Percentiles rank a stretch among this genome's conserved stretches.
These are phyloP conservation scores for Penicillium expansum DNA, from an alignment of 2,329 filamentous ascomycete species.

Conservation along the genomic window DNA sequence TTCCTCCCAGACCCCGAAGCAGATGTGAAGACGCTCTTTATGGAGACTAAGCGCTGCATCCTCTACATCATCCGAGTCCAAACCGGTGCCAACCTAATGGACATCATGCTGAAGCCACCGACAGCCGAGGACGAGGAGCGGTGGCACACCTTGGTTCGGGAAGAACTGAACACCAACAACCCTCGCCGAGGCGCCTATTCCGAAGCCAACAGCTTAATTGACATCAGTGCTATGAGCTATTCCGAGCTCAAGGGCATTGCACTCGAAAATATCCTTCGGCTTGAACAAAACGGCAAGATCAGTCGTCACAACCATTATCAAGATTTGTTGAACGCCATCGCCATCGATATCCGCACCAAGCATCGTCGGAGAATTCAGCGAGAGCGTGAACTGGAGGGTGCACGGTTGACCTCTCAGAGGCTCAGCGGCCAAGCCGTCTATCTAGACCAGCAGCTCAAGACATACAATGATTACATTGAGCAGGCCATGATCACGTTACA, in stretches of 20 bases:
- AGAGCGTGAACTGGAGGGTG: constrained; percentile 77
- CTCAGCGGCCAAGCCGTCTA: constrained; percentile 70
- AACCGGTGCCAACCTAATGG: constrained; percentile 84
- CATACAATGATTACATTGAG: constrained; percentile 98
- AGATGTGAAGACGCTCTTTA: constrained; percentile 86
- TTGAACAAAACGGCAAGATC: constrained; percentile 85
- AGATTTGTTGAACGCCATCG: constrained; percentile 96
- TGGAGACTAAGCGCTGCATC: constrained; percentile 96
- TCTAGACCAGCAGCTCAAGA: constrained; percentile 91
- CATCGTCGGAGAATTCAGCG: constrained; percentile 88
- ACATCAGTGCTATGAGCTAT: constrained; percentile 86
- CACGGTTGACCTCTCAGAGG: constrained; percentile 47
- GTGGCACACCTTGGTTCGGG: constrained; percentile 76
- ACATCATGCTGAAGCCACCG: constrained; percentile 90
- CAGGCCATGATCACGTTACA: constrained; percentile 96
- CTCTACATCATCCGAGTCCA: constrained; percentile 98
- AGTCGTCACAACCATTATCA: constrained; percentile 88
- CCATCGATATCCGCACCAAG: constrained; percentile 94
- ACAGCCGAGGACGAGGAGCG: constrained; percentile 81
- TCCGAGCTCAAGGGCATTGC: constrained; percentile 89
- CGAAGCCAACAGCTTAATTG: constrained; percentile 77
- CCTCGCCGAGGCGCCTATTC: constrained; percentile 81
- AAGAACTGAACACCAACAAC: constrained; percentile 71
- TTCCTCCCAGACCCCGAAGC: constrained; percentile 72
- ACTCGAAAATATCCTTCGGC: constrained; percentile 85